phyloP scores from a whole-genome alignment of 73 alveolate species.

The Diophrys appendiculata region DNA sequence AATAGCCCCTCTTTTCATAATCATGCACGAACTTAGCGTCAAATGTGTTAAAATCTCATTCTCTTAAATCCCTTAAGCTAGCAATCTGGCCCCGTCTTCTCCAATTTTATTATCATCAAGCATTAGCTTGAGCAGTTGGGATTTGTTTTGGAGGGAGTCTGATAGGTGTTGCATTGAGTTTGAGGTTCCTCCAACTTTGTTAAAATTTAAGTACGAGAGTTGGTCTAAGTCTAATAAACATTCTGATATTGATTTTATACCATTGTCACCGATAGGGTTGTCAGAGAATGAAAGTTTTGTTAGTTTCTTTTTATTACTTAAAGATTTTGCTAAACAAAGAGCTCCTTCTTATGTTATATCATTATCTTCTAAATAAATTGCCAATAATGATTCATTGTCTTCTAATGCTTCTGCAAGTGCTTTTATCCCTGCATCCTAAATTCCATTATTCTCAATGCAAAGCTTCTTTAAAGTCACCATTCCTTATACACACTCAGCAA shows the following conservation, averaged over 20 bases:
- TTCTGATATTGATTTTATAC: slow-evolving; percentile 18
- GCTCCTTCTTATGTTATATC: slow-evolving; percentile 45
- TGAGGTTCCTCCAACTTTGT: neutral
- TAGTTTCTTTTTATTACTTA: slow-evolving; percentile 38
- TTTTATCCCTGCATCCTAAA: slow-evolving; percentile 34
- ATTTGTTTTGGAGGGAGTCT: neutral
- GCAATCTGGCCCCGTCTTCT: slow-evolving; percentile 46
- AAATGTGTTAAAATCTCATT: slow-evolving; percentile 48
- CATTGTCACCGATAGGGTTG: slow-evolving; percentile 41
- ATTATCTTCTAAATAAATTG: slow-evolving; percentile 45
- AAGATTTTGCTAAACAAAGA: slow-evolving; percentile 6
- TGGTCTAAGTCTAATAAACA: neutral
- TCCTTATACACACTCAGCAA: slow-evolving; percentile 44
- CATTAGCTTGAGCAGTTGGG: slow-evolving; percentile 8
- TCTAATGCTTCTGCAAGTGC: slow-evolving; percentile 22
- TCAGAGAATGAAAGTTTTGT: slow-evolving; percentile 26
- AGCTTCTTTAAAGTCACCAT: slow-evolving; percentile 52
- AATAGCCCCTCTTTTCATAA: slow-evolving; percentile 66
- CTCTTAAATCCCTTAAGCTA: slow-evolving; percentile 54
- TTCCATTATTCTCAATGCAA: slow-evolving; percentile 52
- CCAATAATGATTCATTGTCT: slow-evolving; percentile 44
- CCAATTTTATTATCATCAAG: slow-evolving; percentile 45
- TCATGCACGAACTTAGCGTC: slow-evolving; percentile 44
- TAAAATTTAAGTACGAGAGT: neutral
- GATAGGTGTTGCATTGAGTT: slow-evolving; percentile 5